These are phyloP conservation scores for Arabidopsis hybrid DNA, from an alignment of 441 rosid species.

Conservation along the genomic window DNA sequence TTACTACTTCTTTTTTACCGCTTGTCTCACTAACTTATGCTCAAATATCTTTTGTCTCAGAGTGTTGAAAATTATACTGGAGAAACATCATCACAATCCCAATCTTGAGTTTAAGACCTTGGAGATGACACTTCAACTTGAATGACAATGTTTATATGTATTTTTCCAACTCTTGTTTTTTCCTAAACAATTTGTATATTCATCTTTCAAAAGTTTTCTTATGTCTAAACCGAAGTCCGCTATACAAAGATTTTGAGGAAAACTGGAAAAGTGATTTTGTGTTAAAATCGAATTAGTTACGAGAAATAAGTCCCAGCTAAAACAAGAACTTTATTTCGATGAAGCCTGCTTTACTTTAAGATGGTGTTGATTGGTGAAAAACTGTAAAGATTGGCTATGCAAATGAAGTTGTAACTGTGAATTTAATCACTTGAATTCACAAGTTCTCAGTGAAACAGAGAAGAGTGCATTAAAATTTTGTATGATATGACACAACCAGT, in stretches of 20 bases:
- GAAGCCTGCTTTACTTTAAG: no score
- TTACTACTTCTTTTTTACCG: neutral
- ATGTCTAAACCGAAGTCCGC: slow-evolving; percentile 19
- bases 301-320: no score
- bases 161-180: neutral
- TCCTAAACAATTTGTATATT: neutral
- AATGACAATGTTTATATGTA: neutral
- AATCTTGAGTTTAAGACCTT: slow-evolving; percentile 22
- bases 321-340: no score
- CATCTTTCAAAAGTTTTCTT: neutral
- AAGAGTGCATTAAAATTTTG: neutral
- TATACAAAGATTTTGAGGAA: no score
- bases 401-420: slow-evolving; percentile 24
- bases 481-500: neutral
- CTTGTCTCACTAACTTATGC: neutral
- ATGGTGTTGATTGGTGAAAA: slow-evolving; percentile 51
- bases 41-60: slow-evolving; percentile 24
- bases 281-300: slow-evolving; percentile 44
- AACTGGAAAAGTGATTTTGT: no score
- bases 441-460: no score
- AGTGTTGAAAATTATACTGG: slow-evolving; percentile 29
- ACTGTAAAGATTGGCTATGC: slow-evolving; percentile 69
- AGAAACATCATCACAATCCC: slow-evolving; percentile 35
- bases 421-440: neutral
- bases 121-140: slow-evolving; percentile 13